phyloP scores from a whole-genome alignment of 495 filamentous ascomycete genomes.

The Penicillium mononematosum region DNA sequence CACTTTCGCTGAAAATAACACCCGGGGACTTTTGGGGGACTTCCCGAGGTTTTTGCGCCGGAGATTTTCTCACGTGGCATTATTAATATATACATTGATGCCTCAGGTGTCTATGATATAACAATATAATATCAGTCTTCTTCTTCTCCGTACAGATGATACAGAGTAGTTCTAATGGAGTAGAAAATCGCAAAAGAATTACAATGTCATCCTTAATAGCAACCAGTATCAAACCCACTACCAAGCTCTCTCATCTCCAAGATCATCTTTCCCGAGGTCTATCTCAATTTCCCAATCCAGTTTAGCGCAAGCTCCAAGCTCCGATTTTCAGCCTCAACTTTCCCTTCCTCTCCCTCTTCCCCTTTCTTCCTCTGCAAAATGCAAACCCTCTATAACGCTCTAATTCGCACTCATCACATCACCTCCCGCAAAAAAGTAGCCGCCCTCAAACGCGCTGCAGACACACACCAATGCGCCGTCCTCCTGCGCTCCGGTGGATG shows the following conservation, averaged over 20 bases:
- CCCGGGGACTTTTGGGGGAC: too few species aligned
- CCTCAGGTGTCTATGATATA: background rate
- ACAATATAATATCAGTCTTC: too few species aligned
- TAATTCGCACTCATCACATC: constrained; percentile 80
- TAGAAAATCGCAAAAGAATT: background rate
- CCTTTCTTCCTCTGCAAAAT: background rate
- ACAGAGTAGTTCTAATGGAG: background rate
- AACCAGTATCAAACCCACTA: background rate
- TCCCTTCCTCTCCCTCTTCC: background rate
- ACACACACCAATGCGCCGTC: constrained; percentile 53
- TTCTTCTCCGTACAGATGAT: background rate
- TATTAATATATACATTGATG: background rate
- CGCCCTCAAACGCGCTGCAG: constrained; percentile 61
- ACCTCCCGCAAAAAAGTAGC: constrained; percentile 76
- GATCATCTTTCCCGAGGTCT: background rate
- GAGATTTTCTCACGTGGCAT: background rate
- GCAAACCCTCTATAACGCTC: constrained; percentile 50
- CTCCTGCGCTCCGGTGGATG: constrained; percentile 64
- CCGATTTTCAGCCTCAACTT: background rate
- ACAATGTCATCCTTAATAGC: background rate
- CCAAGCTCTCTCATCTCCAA: background rate
- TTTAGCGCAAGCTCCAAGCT: background rate
- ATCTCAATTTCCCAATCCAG: background rate
- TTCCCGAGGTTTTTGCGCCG: background rate
- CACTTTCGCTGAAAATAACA: too few species aligned